Conservation (phyloP, 1,139 yeast species). For the Yamadazyma trypodendri region DNA sequence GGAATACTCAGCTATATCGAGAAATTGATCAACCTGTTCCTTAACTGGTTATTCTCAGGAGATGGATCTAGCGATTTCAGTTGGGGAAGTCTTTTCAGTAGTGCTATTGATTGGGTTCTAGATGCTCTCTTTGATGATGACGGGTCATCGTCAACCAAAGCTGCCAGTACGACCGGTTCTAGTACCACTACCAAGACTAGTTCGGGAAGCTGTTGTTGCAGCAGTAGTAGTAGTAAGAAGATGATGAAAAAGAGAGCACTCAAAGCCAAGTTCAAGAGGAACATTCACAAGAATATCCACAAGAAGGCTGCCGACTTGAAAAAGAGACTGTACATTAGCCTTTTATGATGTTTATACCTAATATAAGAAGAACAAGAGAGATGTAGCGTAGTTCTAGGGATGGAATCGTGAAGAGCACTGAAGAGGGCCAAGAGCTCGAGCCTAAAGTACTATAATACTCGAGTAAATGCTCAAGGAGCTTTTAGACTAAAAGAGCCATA, state of each 20-base stretch:
- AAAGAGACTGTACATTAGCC: slow-evolving; percentile 15
- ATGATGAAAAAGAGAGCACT: slow-evolving; percentile 19
- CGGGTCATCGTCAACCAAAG: slow-evolving; percentile 18
- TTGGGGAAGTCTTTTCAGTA: slow-evolving; percentile 13
- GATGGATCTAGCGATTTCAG: slow-evolving; percentile 12
- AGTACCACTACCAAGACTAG: slow-evolving; percentile 7
- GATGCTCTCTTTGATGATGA: slow-evolving; percentile 20
- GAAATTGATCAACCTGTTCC: slow-evolving; percentile 10
- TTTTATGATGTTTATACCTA: slow-evolving; percentile 14
- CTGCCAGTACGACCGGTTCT: slow-evolving; percentile 12
- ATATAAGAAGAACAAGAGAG: too few relatives aligned
- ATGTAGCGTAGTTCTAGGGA: too few relatives aligned
- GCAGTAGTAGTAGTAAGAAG: slow-evolving; percentile 15
- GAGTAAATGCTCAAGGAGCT: too few relatives aligned
- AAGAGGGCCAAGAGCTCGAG: too few relatives aligned
- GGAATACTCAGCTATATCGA: slow-evolving; percentile 9
- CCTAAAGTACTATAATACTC: too few relatives aligned
- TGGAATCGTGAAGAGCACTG: too few relatives aligned
- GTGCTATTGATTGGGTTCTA: slow-evolving; percentile 16
- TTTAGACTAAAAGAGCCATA: too few relatives aligned
- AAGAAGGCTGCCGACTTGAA: slow-evolving; percentile 18
- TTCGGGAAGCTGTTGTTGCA: slow-evolving; percentile 12
- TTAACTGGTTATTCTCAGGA: slow-evolving; percentile 14
- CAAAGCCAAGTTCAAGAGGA: slow-evolving; percentile 19
- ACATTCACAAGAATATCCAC: slow-evolving; percentile 18